Base-by-base conservation (phyloP, 83 land plant genomes). In the Isoetes engelmannii region DNA sequence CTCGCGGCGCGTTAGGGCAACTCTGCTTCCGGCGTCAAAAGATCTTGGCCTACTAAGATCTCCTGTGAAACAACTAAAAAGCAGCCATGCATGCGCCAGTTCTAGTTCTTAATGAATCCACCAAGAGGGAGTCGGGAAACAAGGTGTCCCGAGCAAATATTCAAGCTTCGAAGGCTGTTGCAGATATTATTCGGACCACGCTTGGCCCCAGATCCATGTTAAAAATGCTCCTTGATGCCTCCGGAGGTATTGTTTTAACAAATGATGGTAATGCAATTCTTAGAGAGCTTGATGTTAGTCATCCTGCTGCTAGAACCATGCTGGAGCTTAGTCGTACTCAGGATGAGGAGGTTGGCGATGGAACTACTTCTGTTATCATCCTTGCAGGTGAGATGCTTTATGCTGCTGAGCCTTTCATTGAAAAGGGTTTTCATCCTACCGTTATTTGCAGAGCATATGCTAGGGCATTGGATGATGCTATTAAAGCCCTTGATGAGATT, bases 301-400 rank as follows among this genome's bases (percentile, higher is more conserved):
- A 94, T 55, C 98, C 98, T 44, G 98, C 98, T 55, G 98, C 98
- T 20, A 94, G 88, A 87, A 93, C 96, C 44, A 94, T 90, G 92
- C 93, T 94, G 48, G 98, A 94, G 77, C 81, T 94, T 54, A 94
- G 98, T 61, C 92, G 97, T 65, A 86, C 98, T 15, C 98, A 94
- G 71, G 98, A 94, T 83, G 98, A 94, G 75, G 98, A 94, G 81
- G 98, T 94, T 20, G 98, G 98, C 47, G 98, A 94, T 85, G 98
- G 98, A 68, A 94, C 98, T 18, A 94, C 98, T 21, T 94, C 98
- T 42, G 98, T 94, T 7, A 94, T 94, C 77, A 89, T 94, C 43
- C 86, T 94, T 37, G 98, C 96, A 77, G 98, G 98, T 57, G 98
- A 94, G 75, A 88, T 90, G 92, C 87, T 94, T 37, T 91, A 94